A percentile compares a stretch with the other conserved stretches of the same genome.
Evolutionary conservation across 2,329 filamentous ascomycete genomes (phyloP).

Genomic region (Ceratocystis lukuohia): DNA sequence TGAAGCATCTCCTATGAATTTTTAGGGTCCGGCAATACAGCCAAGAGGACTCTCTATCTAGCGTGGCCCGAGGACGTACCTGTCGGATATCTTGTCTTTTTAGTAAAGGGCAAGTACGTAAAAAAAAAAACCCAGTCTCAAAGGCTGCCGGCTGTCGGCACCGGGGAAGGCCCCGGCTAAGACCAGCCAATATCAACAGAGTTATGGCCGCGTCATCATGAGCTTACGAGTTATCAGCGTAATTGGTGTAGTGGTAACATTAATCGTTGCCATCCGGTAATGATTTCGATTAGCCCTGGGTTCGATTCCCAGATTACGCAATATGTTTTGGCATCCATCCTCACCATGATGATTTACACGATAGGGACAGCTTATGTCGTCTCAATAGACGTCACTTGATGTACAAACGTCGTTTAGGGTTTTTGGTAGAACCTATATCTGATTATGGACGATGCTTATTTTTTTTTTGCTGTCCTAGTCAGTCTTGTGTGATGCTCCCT

Average conservation of each 20-base stretch:
- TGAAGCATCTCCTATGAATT: too few relatives aligned
- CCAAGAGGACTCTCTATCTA: too few relatives aligned
- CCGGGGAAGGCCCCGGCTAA: too few relatives aligned
- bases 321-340: neutral
- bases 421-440: constrained; percentile 18
- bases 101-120: too few relatives aligned
- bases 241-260: constrained; percentile 20
- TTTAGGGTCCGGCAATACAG: too few relatives aligned
- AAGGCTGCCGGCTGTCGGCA: too few relatives aligned
- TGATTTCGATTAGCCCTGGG: constrained; percentile 19
- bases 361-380: constrained; percentile 20
- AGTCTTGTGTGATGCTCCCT: too few relatives aligned
- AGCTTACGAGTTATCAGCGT: constrained; percentile 5
- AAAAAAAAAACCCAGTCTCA: too few relatives aligned
- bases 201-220: too few relatives aligned
- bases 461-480: neutral
- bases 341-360: constrained; percentile 18
- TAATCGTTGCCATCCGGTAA: constrained; percentile 19
- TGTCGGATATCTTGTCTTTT: too few relatives aligned
- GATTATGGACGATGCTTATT: constrained; percentile 6
- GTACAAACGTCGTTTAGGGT: constrained; percentile 17
- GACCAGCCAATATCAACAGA: too few relatives aligned
- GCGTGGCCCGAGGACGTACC: too few relatives aligned
- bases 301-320: constrained; percentile 20
- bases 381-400: constrained; percentile 11